Base-by-base conservation (phyloP, 2,329 filamentous ascomycete genomes). In the Samsoniella hepiali region DNA sequence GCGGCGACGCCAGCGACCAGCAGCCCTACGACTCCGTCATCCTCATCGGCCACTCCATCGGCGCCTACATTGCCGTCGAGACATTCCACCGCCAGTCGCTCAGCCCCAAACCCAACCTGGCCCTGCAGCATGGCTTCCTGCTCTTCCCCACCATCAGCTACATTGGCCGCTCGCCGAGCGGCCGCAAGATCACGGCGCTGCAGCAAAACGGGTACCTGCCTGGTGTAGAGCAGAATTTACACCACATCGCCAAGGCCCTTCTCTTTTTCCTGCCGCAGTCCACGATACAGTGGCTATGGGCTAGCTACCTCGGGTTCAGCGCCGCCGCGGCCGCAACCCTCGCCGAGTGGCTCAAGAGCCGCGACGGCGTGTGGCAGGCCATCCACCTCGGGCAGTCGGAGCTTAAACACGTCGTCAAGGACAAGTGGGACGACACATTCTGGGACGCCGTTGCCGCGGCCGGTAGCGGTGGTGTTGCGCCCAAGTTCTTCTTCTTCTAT, bases 121-220 rank as follows among this genome's bases (percentile, higher is more conserved):
- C 71, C 11, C 75, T 86, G 29, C 72, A 72, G 42, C 77, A 81
- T 34, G 89, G 82, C 1, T 79, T 92, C 49, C 78, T 93, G 63
- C 80, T 93, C 22, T 92, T 92, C 72, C 89, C 90, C 1, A 91
- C 90, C 1, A 82, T 93, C 44, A 82, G 87, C n/a, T 84, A 91
- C 74, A 87, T 93, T 66, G 85, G 86, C 10, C 74, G 77, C 63
- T 90, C 87, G 1, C 80, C 83, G 0, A 85, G 79, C 34, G 90
- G 90, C 1, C 75, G 75, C 62, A 82, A 81, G 55, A 60, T 74
- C 17, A 66, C 65, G 17, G 57, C 68, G 44, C 67, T 78, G 4
- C 69, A 86, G 5, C 60, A 36, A 17, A 45, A 15, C 3, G 5
- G 32, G 32, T 44, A 76, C 76, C 50, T 75, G 75, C 5, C 78